Conservation (phyloP, 345 rosid species). For the Eucalyptus microcorys region DNA sequence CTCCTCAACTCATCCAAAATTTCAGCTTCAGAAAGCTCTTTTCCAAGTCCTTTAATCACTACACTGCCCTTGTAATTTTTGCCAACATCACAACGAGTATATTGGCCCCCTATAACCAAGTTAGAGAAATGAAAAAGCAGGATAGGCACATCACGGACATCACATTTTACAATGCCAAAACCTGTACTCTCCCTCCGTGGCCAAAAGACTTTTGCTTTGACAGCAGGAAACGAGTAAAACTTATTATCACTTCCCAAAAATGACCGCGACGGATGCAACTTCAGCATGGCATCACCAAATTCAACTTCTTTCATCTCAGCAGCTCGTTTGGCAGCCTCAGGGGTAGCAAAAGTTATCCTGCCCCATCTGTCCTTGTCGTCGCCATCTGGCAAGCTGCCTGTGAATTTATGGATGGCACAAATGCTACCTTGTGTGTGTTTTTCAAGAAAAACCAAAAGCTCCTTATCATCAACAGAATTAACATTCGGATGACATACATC, state of each 20-base stretch:
- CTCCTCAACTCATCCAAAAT: conserved; percentile 34
- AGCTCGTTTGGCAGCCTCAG: conserved; percentile 67
- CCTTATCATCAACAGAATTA: conserved; percentile 44
- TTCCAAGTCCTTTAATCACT: conserved; percentile 40
- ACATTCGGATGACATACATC: conserved; percentile 40
- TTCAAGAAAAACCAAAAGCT: conserved; percentile 56
- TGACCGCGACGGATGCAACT: conserved; percentile 35
- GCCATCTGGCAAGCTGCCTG: conserved; percentile 19
- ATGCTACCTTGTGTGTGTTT: conserved; percentile 39
- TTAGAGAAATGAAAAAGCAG: conserved; percentile 23
- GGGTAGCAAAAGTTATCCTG: conserved; percentile 63
- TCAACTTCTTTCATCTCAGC: conserved; percentile 35
- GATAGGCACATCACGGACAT: conserved; percentile 20
- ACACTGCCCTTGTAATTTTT: conserved; percentile 11
- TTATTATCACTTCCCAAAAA: conserved; percentile 31
- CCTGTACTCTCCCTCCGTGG: conserved; percentile 64
- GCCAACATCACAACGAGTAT: conserved; percentile 24
- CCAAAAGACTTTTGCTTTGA: conserved; percentile 62
- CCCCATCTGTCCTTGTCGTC: conserved; percentile 71
- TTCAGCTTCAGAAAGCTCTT: conserved; percentile 53
- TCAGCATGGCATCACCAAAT: conserved; percentile 46
- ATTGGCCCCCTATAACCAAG: conserved; percentile 36
- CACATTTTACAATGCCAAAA: conserved; percentile 36
- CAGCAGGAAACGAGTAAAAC: conserved; percentile 50
- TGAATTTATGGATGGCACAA: conserved; percentile 42